Conservation (phyloP, 305 asterid species). For the Stenogyne calaminthoides region DNA sequence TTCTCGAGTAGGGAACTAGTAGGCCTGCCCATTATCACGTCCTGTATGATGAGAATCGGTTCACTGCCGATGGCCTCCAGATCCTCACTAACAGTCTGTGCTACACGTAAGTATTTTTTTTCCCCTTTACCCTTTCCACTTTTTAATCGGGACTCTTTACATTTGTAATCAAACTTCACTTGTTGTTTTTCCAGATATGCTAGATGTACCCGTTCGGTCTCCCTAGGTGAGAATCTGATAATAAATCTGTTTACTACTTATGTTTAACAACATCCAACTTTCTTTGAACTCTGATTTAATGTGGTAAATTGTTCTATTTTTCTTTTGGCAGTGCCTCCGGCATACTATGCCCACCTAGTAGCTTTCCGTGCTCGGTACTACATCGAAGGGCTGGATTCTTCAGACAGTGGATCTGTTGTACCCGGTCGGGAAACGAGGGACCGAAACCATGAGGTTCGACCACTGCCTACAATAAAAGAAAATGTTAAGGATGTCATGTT, state of each 20-base stretch:
- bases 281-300: not conserved
- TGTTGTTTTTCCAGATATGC: constrained; percentile 56
- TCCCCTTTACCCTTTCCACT: too few relatives aligned
- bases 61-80: constrained; percentile 72
- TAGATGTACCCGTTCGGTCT: constrained; percentile 80
- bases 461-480: constrained; percentile 52
- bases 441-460: constrained; percentile 26
- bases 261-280: too few relatives aligned
- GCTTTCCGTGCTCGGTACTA: constrained; percentile 87
- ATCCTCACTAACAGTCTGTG: constrained; percentile 64
- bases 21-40: constrained; percentile 90
- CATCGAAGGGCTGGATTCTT: constrained; percentile 42
- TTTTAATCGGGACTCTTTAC: not conserved
- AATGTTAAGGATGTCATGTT: constrained; percentile 80
- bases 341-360: constrained; percentile 83
- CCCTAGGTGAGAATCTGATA: constrained; percentile 55
- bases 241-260: too few relatives aligned
- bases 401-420: constrained; percentile 49
- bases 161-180: not conserved
- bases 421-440: constrained; percentile 48
- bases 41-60: constrained; percentile 65
- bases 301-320: not conserved
- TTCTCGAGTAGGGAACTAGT: constrained; percentile 68
- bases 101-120: constrained; percentile 57
- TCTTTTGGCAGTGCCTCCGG: constrained; percentile 77